Conservation (phyloP, 306 rosid species). For the Cercis canadensis region DNA sequence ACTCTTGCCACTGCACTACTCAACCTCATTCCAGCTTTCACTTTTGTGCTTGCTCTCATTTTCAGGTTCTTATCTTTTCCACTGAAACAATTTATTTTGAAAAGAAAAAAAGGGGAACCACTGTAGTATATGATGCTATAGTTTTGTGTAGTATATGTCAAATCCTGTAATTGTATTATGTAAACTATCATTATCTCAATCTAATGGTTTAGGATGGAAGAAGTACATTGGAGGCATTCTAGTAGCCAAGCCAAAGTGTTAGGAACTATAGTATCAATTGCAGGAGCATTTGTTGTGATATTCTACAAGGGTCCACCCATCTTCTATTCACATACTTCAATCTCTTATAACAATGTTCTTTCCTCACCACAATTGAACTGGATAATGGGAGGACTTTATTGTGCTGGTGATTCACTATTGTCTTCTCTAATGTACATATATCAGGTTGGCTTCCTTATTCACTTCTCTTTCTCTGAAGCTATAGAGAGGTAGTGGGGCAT, state of each 20-base stretch:
- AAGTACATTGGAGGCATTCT: constrained; percentile 39
- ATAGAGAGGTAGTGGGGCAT: neutral
- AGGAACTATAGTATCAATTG: constrained; percentile 49
- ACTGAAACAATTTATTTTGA: no score
- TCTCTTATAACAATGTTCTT: constrained; percentile 8
- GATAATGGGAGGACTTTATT: constrained; percentile 45
- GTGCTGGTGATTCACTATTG: constrained; percentile 32
- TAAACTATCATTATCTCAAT: neutral
- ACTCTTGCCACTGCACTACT: no score
- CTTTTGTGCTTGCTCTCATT: no score
- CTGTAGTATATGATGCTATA: no score
- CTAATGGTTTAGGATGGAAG: constrained; percentile 55
- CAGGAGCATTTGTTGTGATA: constrained; percentile 56
- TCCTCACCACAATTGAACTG: constrained; percentile 36
- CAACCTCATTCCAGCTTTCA: no score
- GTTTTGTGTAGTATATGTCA: no score
- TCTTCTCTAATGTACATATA: constrained; percentile 49
- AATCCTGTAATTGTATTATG: no score
- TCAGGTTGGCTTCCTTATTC: constrained; percentile 39
- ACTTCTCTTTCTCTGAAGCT: no score
- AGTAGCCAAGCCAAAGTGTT: constrained; percentile 52
- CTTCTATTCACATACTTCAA: constrained; percentile 5
- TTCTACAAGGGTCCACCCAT: constrained; percentile 56
- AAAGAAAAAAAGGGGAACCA: no score
- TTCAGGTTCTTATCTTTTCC: no score